These are phyloP conservation scores for Puya raimondii DNA, from an alignment of 176 grass and related monocot genomes.

Conservation along the genomic window DNA sequence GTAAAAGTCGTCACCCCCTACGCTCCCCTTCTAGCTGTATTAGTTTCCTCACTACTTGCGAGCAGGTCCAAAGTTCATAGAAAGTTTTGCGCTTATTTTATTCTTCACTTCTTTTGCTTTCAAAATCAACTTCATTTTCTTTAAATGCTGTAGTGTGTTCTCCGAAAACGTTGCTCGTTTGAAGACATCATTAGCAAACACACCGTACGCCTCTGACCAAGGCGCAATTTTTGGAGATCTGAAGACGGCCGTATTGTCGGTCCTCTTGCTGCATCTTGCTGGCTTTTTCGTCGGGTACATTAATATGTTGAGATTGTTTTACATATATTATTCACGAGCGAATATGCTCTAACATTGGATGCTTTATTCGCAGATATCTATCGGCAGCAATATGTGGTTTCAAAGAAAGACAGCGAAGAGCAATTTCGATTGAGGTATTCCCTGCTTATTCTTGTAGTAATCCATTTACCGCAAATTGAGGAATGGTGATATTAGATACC, in stretches of 20 bases:
- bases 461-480: neutral
- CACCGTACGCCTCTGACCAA: conserved; percentile 19
- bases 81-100: neutral
- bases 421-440: conserved; percentile 83
- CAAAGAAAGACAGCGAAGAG: conserved; percentile 59
- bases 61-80: conserved; percentile 42
- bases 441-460: neutral
- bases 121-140: no score
- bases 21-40: conserved; percentile 65
- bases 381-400: conserved; percentile 55
- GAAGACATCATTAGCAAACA: conserved; percentile 33
- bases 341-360: neutral
- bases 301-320: no score
- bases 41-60: conserved; percentile 59
- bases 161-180: conserved; percentile 67
- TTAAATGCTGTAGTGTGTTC: conserved; percentile 46
- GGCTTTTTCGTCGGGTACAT: conserved; percentile 65
- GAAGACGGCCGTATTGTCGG: conserved; percentile 34
- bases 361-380: conserved; percentile 33
- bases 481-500: neutral
- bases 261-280: conserved; percentile 56
- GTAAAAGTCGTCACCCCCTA: conserved; percentile 49
- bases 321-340: no score
- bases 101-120: neutral
- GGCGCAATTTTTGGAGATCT: conserved; percentile 24